These are phyloP conservation scores for Scenedesmus sp. DNA, from an alignment of 163 green algal genomes.

Conservation along the genomic window DNA sequence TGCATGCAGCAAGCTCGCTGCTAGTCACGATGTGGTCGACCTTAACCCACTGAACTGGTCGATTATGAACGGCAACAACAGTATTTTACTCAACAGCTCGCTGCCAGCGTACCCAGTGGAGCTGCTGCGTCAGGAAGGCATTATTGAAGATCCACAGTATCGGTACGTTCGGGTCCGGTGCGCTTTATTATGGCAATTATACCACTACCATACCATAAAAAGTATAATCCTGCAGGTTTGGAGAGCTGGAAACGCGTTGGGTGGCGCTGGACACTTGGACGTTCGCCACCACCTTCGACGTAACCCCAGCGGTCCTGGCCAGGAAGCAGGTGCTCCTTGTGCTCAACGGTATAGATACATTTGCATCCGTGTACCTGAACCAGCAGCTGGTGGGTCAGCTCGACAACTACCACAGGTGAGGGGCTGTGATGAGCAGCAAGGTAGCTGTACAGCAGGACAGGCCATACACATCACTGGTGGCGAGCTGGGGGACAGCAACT, in stretches of 20 bases:
- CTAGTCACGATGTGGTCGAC: neutral
- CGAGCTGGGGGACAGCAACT: neutral
- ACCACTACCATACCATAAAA: neutral
- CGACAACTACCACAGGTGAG: constrained; percentile 77
- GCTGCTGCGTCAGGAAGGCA: constrained; percentile 52
- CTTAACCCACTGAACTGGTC: neutral
- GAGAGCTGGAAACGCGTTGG: constrained; percentile 78
- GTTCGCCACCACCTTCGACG: constrained; percentile 63
- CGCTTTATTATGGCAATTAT: neutral
- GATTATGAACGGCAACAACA: neutral
- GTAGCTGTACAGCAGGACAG: neutral
- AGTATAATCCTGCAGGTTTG: constrained; percentile 66
- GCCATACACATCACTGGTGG: neutral
- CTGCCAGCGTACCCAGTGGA: constrained; percentile 68
- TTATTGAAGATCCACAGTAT: constrained; percentile 71
- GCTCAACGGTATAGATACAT: constrained; percentile 75
- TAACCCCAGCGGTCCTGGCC: constrained; percentile 4
- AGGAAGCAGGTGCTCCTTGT: constrained; percentile 63
- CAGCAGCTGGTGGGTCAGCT: constrained; percentile 46
- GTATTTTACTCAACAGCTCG: neutral
- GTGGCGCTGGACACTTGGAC: constrained; percentile 80
- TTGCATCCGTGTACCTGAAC: constrained; percentile 75
- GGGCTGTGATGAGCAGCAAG: neutral
- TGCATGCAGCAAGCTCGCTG: neutral
- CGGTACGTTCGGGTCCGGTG: constrained; percentile 55